A percentile compares a stretch with the other conserved stretches of the same genome.
Evolutionary conservation across 345 rosid genomes (phyloP).

Genomic region (Erodium maritimum): DNA sequence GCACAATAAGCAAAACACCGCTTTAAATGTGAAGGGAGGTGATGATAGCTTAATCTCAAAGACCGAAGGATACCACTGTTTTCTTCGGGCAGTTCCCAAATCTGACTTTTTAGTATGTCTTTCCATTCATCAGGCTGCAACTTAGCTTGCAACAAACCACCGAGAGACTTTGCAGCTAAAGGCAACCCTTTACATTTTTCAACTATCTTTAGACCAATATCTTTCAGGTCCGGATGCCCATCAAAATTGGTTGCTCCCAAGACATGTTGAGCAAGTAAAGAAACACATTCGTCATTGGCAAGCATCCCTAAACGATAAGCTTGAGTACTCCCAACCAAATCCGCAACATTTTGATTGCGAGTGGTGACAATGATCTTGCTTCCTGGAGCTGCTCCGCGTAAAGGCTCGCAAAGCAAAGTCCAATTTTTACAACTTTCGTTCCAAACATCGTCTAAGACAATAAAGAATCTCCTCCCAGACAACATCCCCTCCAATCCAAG

Average conservation of each 20-base stretch:
- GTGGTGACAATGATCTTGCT: conserved; percentile 39
- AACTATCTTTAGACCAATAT: conserved; percentile 9
- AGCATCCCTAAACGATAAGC: conserved; percentile 13
- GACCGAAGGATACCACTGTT: conserved; percentile 10
- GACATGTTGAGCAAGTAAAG: conserved; percentile 13
- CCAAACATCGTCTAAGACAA: conserved; percentile 13
- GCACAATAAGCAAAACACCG: conserved; percentile 20
- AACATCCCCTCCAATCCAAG: neutral
- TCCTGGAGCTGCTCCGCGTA: neutral
- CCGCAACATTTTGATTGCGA: conserved; percentile 20
- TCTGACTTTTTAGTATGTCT: conserved; percentile 8
- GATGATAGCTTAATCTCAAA: conserved; percentile 11
- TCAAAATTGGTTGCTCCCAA: conserved; percentile 5
- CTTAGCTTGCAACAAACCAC: conserved; percentile 6
- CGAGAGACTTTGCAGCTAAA: conserved; percentile 11
- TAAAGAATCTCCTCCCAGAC: neutral
- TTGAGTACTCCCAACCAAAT: conserved; percentile 10
- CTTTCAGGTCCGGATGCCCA: conserved; percentile 13
- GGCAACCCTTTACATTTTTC: conserved; percentile 18
- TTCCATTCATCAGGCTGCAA: conserved; percentile 3
- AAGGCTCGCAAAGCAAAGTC: neutral
- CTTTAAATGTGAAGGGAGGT: conserved; percentile 18
- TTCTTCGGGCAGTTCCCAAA: conserved; percentile 7
- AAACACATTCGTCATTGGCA: conserved; percentile 27
- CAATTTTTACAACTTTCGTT: conserved; percentile 1